Percentiles rank a stretch among this genome's conserved stretches.
These are phyloP conservation scores for Puccinia hordei DNA, from an alignment of 1,284 basidiomycete species.

Conservation along the genomic window DNA sequence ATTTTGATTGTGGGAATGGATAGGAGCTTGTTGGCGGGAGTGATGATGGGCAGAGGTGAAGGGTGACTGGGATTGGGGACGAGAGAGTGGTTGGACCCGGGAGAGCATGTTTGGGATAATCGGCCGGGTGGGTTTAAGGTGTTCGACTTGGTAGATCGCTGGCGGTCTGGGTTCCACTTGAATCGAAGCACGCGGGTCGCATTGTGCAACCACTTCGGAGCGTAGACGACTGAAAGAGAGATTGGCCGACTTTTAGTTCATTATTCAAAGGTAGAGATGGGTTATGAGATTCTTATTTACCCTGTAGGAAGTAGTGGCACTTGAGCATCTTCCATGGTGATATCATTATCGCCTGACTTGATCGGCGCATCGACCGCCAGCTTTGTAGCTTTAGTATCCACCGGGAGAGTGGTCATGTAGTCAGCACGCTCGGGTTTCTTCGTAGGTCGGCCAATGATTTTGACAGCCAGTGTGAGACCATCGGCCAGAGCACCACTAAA, in stretches of 20 bases:
- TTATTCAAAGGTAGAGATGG: not conserved
- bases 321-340: constrained; percentile 8
- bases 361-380: not conserved
- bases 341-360: not conserved
- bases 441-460: constrained; percentile 27
- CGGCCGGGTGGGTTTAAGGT: not conserved
- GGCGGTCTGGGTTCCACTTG: constrained; percentile 23
- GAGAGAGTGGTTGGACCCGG: constrained; percentile 18
- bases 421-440: constrained; percentile 41
- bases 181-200: constrained; percentile 43
- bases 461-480: constrained; percentile 30
- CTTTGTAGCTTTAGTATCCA: not conserved
- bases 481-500: constrained; percentile 39
- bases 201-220: constrained; percentile 36
- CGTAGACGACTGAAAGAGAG: constrained; percentile 12
- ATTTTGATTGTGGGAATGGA: not conserved
- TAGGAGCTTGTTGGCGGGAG: not conserved
- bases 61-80: not conserved
- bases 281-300: not conserved
- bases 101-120: not conserved
- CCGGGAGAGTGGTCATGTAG: not conserved
- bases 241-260: not conserved
- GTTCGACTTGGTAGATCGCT: constrained; percentile 12
- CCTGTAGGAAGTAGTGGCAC: constrained; percentile 4
- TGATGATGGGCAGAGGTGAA: not conserved